phyloP scores from a whole-genome alignment of 139 green algal genomes.

The Desmodesmus armatus region DNA sequence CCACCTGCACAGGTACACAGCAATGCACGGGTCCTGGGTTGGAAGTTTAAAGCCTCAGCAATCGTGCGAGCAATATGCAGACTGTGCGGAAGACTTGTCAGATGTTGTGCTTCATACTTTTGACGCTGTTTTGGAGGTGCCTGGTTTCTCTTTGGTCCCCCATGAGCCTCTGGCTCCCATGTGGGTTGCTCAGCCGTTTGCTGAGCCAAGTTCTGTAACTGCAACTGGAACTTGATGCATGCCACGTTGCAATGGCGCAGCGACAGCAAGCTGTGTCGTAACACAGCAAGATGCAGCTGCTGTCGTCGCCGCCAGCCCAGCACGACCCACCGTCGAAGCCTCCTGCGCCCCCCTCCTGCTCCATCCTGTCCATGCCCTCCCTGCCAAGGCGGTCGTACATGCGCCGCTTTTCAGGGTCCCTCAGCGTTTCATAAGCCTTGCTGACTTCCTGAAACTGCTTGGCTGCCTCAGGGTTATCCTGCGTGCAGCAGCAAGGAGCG shows the following conservation, averaged over 20 bases:
- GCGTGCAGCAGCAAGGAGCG: not conserved
- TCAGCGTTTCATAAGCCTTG: slow-evolving; percentile 91
- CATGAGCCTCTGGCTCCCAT: no score
- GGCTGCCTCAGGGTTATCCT: slow-evolving; percentile 83
- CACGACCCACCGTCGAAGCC: no score
- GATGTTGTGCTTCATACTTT: no score
- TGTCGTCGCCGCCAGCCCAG: slow-evolving; percentile 19
- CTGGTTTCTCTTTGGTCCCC: no score
- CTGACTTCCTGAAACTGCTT: slow-evolving; percentile 89
- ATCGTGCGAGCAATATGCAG: no score
- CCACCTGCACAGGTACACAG: not conserved
- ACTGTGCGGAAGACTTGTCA: no score
- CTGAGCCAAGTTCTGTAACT: no score
- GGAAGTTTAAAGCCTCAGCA: no score
- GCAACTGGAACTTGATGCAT: no score
- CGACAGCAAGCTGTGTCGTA: not conserved
- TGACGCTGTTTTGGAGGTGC: no score
- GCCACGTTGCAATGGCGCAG: not conserved
- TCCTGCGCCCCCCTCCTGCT: slow-evolving; percentile 54
- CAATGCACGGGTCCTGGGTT: not conserved
- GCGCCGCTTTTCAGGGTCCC: slow-evolving; percentile 84
- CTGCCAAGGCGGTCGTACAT: slow-evolving; percentile 80
- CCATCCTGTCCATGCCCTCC: slow-evolving; percentile 77
- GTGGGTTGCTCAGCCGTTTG: no score
- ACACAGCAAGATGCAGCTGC: slow-evolving; percentile 17